Evolutionary conservation across 2,329 filamentous ascomycete species (phyloP), one percentile per base, ranked within the genome.

Genomic region (Didymella arachidicola): DNA sequence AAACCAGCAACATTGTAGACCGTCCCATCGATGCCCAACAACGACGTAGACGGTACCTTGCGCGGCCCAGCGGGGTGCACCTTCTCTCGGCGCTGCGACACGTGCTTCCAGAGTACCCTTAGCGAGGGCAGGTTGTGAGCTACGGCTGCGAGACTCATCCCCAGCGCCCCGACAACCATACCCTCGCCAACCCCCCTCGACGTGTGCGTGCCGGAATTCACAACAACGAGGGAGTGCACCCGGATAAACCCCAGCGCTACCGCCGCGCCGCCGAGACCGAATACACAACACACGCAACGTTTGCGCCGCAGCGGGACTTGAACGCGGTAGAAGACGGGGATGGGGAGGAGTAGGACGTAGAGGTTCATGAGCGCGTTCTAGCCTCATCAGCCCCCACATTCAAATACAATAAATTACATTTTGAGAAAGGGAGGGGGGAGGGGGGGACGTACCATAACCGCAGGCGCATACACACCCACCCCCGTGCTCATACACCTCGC

Each of bases 171-270:
- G 4, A 54, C 34, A 5, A 61, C 58, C 30, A 61, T 50, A 3
- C 36, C 51, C 34, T 61, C 49, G 4, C 59, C 59, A 3, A 61
- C 41, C 4, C 26, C 45, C 11, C 4, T 30, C 6, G 43, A 42
- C 2, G 36, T 56, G 12, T 48, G 7, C 7, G 25, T 47, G 22
- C 22, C 27, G 1, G 54, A 29, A 19, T 12, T 57, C n/a, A 57
- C 34, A 7, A 29, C 30, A 12, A 25, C 14, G 14, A 58, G 27
- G 10, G 49, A 25, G 26, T 54, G 34, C 22, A 61, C 26, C n/a
- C 53, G 59, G n/a, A 61, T 43, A 22, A 53, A 46, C 45, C 45
- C 39, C 25, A 61, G 16, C 27, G 32, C 22, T 12, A 61, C 49
- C 42, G 59, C 45, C 7, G 32, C 41, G 14, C 44, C 45, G 14